These are phyloP conservation scores for Quercus mongolica DNA, from an alignment of 306 rosid genomes.

Conservation along the genomic window DNA sequence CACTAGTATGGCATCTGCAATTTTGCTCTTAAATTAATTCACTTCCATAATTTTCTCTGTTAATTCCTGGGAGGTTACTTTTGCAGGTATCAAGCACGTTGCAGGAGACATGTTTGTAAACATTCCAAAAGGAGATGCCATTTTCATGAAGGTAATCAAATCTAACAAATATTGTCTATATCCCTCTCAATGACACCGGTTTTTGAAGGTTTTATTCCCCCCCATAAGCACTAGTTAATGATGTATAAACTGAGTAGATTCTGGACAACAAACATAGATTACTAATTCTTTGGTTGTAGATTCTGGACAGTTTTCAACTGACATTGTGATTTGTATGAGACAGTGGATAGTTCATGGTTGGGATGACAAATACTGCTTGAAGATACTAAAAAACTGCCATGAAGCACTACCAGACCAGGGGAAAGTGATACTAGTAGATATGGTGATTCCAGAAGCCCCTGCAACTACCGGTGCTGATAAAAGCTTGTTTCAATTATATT, in stretches of 20 bases:
- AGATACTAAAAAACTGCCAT: conserved; percentile 15
- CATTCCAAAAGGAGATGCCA: conserved; percentile 27
- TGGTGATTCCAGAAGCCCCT: conserved; percentile 21
- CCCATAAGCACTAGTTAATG: too few species aligned
- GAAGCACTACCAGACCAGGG: conserved; percentile 21
- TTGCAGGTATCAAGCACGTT: conserved; percentile 21
- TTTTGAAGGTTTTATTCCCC: too few species aligned
- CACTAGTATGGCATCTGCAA: too few species aligned
- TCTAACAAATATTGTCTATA: not conserved
- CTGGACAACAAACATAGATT: not conserved
- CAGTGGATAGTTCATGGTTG: conserved; percentile 21
- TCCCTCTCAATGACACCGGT: not conserved
- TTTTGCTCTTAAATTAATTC: not conserved
- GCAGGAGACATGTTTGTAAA: conserved; percentile 21
- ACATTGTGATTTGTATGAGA: not conserved
- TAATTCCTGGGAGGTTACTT: not conserved
- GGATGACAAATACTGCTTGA: conserved; percentile 11
- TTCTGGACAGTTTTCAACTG: not conserved
- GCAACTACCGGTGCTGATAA: conserved; percentile 17
- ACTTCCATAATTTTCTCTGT: not conserved
- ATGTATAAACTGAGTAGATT: not conserved
- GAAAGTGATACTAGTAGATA: conserved; percentile 19
- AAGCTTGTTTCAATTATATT: conserved; percentile 23
- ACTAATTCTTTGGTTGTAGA: not conserved
- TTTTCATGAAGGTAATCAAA: conserved; percentile 27